phyloP scores from a whole-genome alignment of 345 rosid species.

The Ceriops decandra region DNA sequence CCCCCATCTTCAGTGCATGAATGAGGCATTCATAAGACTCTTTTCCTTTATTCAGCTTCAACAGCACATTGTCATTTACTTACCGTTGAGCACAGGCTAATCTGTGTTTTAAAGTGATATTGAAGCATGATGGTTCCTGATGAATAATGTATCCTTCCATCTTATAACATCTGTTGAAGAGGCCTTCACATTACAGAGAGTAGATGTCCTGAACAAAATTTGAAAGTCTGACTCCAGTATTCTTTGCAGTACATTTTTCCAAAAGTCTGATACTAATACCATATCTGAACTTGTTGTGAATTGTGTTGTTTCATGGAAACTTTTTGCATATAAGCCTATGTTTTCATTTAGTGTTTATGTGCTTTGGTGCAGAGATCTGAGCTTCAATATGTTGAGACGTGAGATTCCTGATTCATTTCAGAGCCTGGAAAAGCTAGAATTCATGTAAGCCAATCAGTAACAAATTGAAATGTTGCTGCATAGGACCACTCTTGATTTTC shows the following conservation, averaged over 20 bases:
- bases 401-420: constrained; percentile 36
- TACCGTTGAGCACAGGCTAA: background rate
- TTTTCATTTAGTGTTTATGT: background rate
- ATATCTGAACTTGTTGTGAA: background rate
- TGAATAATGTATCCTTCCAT: no score
- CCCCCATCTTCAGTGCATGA: background rate
- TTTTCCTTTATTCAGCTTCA: background rate
- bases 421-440: constrained; percentile 2
- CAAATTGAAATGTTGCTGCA: background rate
- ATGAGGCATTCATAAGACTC: background rate
- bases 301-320: background rate
- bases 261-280: no score
- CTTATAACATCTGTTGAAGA: no score
- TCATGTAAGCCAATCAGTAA: constrained; percentile 42
- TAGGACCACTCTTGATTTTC: background rate
- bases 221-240: no score
- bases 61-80: background rate
- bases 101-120: background rate
- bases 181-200: no score
- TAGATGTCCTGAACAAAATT: no score
- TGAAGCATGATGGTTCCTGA: no score
- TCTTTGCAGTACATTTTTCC: no score
- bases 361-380: constrained; percentile 56
- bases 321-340: background rate
- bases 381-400: constrained; percentile 70